Percentiles rank a stretch among this genome's conserved stretches.
These are phyloP conservation scores for Abrus pulchellus DNA, from an alignment of 306 rosid genomes.

Conservation along the genomic window DNA sequence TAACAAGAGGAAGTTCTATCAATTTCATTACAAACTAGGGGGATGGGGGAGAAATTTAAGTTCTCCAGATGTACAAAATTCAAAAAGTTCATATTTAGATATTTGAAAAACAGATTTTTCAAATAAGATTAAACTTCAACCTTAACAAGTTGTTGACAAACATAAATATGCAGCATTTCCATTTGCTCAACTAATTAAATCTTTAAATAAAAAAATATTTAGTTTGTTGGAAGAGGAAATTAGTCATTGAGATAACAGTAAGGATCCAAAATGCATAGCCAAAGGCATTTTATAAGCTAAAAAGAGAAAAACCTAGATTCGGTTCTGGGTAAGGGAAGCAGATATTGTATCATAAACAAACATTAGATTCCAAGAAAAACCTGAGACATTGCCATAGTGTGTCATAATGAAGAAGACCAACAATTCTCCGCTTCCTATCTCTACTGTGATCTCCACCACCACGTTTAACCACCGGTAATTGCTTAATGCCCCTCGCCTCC, in stretches of 20 bases:
- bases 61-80: not conserved
- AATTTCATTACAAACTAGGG: not conserved
- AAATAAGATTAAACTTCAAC: not conserved
- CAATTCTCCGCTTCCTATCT: constrained; percentile 72
- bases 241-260: not conserved
- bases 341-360: constrained; percentile 18
- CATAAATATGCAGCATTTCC: constrained; percentile 12
- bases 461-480: constrained; percentile 91
- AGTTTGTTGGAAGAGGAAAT: not conserved
- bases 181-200: constrained; percentile 6
- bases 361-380: constrained; percentile 54
- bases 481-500: constrained; percentile 95
- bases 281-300: constrained; percentile 12
- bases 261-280: not conserved
- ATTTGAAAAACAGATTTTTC: not conserved
- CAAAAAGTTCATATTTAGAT: not conserved
- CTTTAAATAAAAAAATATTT: not conserved
- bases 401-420: constrained; percentile 84
- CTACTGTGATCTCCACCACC: constrained; percentile 53
- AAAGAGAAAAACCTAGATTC: constrained; percentile 26
- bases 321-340: not conserved
- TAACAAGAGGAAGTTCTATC: no score
- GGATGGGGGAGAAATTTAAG: not conserved
- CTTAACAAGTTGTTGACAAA: not conserved
- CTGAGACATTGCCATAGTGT: constrained; percentile 81